These are phyloP conservation scores for Myxozyma melibiosi DNA, from an alignment of 805 yeast species.

Conservation along the genomic window DNA sequence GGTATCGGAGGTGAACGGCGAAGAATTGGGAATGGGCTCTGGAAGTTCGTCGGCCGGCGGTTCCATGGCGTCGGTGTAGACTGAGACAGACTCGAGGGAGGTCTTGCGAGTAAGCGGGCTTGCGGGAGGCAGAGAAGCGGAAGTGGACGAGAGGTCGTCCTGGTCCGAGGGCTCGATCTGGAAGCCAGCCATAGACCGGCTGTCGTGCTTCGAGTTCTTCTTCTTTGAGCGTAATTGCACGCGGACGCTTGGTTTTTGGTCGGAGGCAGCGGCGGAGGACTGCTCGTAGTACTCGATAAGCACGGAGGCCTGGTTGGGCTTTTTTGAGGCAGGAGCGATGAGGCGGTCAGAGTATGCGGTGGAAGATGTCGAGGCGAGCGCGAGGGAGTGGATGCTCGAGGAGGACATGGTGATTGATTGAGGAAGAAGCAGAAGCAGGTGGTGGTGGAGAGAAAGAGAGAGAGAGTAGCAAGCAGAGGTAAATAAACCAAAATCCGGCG, in stretches of 20 bases:
- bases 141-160: not conserved
- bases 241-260: constrained; percentile 23
- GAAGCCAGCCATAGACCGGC: not conserved
- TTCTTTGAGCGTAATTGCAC: constrained; percentile 17
- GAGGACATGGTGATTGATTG: not conserved
- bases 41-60: not conserved
- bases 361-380: not conserved
- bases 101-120: not conserved
- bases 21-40: not conserved
- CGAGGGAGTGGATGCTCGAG: not conserved
- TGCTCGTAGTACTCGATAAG: constrained; percentile 26
- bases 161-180: not conserved
- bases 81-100: not conserved
- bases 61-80: not conserved
- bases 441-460: too few relatives aligned
- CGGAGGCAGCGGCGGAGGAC: constrained; percentile 1
- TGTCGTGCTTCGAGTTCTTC: not conserved
- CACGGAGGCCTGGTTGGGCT: constrained; percentile 16
- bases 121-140: too few relatives aligned
- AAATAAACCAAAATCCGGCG: too few relatives aligned
- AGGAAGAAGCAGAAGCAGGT: not conserved
- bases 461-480: too few relatives aligned
- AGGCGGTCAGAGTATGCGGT: not conserved
- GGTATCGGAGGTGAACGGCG: not conserved
- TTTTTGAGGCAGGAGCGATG: not conserved